Evolutionary conservation across 495 filamentous ascomycete species (phyloP), one percentile per base, ranked within the genome.

Genomic region (Neurospora tetraspora): DNA sequence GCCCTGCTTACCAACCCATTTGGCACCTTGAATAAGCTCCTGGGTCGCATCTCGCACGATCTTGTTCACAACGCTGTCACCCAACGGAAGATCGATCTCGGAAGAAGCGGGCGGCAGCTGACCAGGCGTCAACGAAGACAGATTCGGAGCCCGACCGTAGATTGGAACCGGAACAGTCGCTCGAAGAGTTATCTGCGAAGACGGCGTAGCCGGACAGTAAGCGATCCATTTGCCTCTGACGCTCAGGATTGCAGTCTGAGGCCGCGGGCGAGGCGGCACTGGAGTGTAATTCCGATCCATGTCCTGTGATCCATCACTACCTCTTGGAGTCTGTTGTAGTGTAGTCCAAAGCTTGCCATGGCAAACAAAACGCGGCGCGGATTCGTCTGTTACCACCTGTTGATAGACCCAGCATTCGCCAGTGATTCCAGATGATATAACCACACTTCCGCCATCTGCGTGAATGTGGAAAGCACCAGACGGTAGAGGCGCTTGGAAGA

Each of bases 281-380:
- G 76, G 79, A 43, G 71, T 77, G 71, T 78, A 81, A 72, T 80
- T 80, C 68, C 77, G 77, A 69, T 84, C 82, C n/a, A 77, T 65
- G 20, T 89, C 88, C 72, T 82, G 84, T 20, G 83, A 74, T 27
- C 77, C 76, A 76, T 82, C 87, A 7, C 53, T 61, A 80, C 75
- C 86, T 82, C 77, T 80, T 38, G 74, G 79, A 8, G 78, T 72
- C 37, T 87, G 84, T 77, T 94, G 91, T 27, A 95, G 84, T 27
- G 87, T 89, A 1, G 94, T 97, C 94, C 94, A 97, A 8, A 93
- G 83, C 80, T 97, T 97, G 7, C 91, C 94, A 40, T 94, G 81
- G 77, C 87, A 90, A 70, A 81, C 76, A 80, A 94, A 96, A 38
- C 80, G 74, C n/a, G 79, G 71, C 8, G 78, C 71, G 7, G 76